Evolutionary conservation across 1,284 basidiomycete genomes (phyloP).

Genomic region (Ceraceosorus guamensis): DNA sequence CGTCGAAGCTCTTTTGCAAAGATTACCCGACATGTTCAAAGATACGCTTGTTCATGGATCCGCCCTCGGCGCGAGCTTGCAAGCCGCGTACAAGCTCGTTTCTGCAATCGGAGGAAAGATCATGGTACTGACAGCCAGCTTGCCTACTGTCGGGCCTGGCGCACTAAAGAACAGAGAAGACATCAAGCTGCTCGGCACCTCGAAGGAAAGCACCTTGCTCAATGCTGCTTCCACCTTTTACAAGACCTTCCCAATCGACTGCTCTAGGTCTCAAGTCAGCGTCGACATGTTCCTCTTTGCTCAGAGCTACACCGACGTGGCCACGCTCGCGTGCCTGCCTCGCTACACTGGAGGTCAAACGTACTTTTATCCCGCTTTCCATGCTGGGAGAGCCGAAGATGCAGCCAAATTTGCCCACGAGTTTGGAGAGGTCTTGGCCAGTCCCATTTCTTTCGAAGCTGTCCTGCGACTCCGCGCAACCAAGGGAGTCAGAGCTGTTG

Average conservation of each 20-base stretch:
- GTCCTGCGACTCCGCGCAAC: conserved; percentile 89
- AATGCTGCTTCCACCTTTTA: conserved; percentile 75
- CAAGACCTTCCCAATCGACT: conserved; percentile 98
- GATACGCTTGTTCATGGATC: conserved; percentile 84
- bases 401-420: conserved; percentile 97
- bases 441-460: conserved; percentile 92
- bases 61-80: conserved; percentile 88
- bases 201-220: conserved; percentile 60
- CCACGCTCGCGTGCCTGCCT: conserved; percentile 81
- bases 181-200: conserved; percentile 86
- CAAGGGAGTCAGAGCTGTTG: conserved; percentile 82
- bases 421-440: conserved; percentile 83
- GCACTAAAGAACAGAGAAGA: conserved; percentile 94
- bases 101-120: conserved; percentile 93
- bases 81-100: conserved; percentile 92
- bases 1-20: conserved; percentile 71
- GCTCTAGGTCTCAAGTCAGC: conserved; percentile 90
- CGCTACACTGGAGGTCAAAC: conserved; percentile 97
- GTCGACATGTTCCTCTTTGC: conserved; percentile 99
- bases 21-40: conserved; percentile 92
- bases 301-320: conserved; percentile 87
- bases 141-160: conserved; percentile 83
- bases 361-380: conserved; percentile 97
- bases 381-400: conserved; percentile 85
- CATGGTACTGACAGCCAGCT: conserved; percentile 73